phyloP scores from a whole-genome alignment of 345 rosid species.

The Capsella bursapastoris region DNA sequence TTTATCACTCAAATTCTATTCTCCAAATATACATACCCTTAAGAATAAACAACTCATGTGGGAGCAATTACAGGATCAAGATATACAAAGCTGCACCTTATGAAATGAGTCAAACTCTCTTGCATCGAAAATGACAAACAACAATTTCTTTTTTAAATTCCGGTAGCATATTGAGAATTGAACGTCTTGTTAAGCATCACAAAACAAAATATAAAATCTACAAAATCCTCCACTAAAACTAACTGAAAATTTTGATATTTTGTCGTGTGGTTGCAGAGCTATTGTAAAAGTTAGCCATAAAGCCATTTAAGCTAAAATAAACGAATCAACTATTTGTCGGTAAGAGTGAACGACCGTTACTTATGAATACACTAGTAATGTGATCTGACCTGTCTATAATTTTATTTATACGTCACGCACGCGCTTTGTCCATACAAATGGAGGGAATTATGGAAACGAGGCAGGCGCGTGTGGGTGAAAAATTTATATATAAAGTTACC shows the following conservation, averaged over 20 bases:
- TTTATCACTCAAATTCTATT: background rate
- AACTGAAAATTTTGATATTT: background rate
- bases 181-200: background rate
- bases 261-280: background rate
- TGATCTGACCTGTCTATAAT: no score
- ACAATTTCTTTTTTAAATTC: background rate
- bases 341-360: conserved; percentile 16
- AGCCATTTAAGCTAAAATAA: background rate
- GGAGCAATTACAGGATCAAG: background rate
- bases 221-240: background rate
- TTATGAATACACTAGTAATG: background rate
- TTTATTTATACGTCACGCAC: background rate
- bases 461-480: conserved; percentile 24
- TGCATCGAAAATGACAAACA: background rate
- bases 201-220: no score
- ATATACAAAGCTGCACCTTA: background rate
- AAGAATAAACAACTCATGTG: background rate
- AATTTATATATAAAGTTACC: no score
- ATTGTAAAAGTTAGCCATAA: background rate
- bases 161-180: background rate
- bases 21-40: no score
- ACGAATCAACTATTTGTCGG: conserved; percentile 12
- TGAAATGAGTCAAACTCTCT: conserved; percentile 1
- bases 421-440: conserved; percentile 1
- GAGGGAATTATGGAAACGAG: background rate